These are phyloP conservation scores for Clathrus columnatus DNA, from an alignment of 768 basidiomycete species.

Conservation along the genomic window DNA sequence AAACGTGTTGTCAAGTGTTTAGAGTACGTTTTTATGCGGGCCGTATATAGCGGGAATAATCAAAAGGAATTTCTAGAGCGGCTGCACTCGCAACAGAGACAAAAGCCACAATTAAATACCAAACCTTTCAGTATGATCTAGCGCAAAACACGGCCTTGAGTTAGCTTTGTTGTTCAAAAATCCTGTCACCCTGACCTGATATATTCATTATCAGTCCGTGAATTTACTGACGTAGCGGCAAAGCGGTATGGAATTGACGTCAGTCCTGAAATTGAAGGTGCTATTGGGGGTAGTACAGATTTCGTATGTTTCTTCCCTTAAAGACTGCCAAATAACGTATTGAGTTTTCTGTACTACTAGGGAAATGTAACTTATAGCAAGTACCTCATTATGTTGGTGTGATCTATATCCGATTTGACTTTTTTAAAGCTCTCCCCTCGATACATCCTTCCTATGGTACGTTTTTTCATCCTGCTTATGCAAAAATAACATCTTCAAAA, in stretches of 20 bases:
- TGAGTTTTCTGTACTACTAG: not conserved
- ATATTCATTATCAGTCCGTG: constrained; percentile 32
- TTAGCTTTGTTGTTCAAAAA: not conserved
- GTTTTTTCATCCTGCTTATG: not conserved
- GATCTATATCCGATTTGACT: not conserved
- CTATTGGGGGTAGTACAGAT: constrained; percentile 60
- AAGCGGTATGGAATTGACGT: constrained; percentile 38
- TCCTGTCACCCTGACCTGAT: not conserved
- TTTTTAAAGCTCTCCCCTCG: constrained; percentile 17
- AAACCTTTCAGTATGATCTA: not conserved
- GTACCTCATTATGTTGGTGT: not conserved
- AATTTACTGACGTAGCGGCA: constrained; percentile 40
- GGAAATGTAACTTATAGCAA: constrained; percentile 42
- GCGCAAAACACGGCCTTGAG: not conserved
- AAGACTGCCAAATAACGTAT: not conserved
- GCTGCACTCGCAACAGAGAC: constrained; percentile 16
- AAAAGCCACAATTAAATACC: not conserved
- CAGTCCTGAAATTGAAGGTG: constrained; percentile 29
- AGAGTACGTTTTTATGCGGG: constrained; percentile 18
- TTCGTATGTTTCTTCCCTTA: constrained; percentile 43
- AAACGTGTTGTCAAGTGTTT: constrained; percentile 22
- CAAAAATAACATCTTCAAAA: not conserved
- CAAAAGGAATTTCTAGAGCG: constrained; percentile 6
- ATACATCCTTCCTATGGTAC: constrained; percentile 17
- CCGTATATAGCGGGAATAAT: constrained; percentile 11